Evolutionary conservation across 2,329 filamentous ascomycete species (phyloP).

Genomic region (Curvularia sp.): DNA sequence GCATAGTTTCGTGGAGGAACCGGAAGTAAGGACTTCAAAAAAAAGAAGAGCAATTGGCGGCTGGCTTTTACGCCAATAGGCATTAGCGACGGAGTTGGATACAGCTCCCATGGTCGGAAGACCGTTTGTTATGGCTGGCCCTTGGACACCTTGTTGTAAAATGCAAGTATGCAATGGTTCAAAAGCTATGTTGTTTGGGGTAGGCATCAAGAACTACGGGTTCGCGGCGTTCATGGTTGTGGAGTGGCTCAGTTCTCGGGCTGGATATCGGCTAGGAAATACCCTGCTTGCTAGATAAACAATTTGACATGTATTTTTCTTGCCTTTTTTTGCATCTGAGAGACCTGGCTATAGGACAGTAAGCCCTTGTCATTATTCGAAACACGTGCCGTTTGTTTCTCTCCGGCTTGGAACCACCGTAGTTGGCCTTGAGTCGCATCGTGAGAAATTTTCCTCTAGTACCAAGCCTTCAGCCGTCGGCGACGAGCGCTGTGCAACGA

Average conservation of each 20-base stretch:
- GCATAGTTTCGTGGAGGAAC: background rate
- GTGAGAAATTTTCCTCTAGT: background rate
- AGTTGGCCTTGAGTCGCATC: background rate
- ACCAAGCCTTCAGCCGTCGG: background rate
- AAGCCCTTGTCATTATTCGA: background rate
- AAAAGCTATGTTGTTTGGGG: conserved; percentile 6
- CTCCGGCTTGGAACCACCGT: background rate
- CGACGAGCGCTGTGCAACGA: background rate
- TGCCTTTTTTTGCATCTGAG: background rate
- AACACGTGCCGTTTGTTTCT: background rate
- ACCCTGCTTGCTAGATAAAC: conserved; percentile 19
- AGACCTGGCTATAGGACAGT: background rate
- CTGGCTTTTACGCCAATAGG: conserved; percentile 5
- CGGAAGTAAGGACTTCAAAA: background rate
- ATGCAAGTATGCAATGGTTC: conserved; percentile 9
- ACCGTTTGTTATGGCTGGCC: conserved; percentile 14
- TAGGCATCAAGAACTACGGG: conserved; percentile 9
- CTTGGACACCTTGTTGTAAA: conserved; percentile 8
- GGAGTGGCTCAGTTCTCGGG: conserved; percentile 7
- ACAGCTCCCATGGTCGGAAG: background rate
- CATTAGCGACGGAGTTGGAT: conserved; percentile 4
- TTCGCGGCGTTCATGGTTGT: conserved; percentile 12
- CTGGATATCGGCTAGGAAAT: conserved; percentile 16
- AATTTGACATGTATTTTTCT: conserved; percentile 1
- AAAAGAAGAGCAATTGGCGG: background rate